Percentiles rank a stretch among this genome's conserved stretches.
These are phyloP conservation scores for Tolypocladium amazonense DNA, from an alignment of 2,329 filamentous ascomycete species.

Conservation along the genomic window DNA sequence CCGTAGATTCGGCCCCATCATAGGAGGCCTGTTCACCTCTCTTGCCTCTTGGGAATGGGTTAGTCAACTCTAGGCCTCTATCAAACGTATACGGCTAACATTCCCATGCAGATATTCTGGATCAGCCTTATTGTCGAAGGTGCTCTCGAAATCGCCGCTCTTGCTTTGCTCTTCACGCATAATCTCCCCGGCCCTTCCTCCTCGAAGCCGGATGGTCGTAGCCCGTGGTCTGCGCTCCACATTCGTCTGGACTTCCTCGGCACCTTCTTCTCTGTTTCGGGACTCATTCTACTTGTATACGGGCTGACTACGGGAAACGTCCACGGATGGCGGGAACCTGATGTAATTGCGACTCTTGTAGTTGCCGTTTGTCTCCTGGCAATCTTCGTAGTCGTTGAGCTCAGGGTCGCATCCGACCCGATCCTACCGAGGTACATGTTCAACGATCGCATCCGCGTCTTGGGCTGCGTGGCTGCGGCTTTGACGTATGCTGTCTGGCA, in stretches of 20 bases:
- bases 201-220: not conserved
- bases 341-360: conserved; percentile 3
- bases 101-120: conserved; percentile 3
- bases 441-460: conserved; percentile 1
- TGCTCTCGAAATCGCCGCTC: conserved; percentile 2
- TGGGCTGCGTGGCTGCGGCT: conserved; percentile 3
- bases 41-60: conserved; percentile 5
- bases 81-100: not conserved
- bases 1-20: conserved; percentile 4
- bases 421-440: conserved; percentile 4
- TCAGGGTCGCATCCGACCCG: conserved; percentile 1
- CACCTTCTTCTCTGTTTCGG: conserved; percentile 2
- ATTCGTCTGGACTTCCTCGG: conserved; percentile 1
- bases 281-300: conserved; percentile 3
- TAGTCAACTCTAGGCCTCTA: not conserved
- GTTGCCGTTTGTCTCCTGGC: conserved; percentile 1
- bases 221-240: conserved; percentile 1
- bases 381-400: conserved; percentile 2
- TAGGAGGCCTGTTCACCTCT: conserved; percentile 5
- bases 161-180: conserved; percentile 2
- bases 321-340: conserved; percentile 2
- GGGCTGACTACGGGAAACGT: conserved; percentile 4
- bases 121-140: conserved; percentile 4
- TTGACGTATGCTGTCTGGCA: conserved; percentile 6
- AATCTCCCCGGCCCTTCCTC: conserved; percentile 2